phyloP scores from a whole-genome alignment of 2,329 filamentous ascomycete genomes.

The Claviceps spartinae region DNA sequence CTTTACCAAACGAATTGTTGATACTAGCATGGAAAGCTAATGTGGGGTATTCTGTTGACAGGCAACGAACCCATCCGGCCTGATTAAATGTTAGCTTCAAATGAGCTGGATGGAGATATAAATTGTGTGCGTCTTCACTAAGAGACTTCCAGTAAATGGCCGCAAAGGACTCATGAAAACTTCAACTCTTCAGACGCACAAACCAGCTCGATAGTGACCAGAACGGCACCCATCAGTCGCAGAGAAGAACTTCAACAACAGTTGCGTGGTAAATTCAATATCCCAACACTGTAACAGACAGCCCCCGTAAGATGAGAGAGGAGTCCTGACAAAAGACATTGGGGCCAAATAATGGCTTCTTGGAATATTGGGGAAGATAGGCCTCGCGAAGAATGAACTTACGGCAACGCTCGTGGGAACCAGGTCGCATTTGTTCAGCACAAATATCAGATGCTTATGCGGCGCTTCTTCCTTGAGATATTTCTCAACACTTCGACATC shows the following conservation, averaged over 20 bases:
- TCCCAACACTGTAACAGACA: conserved; percentile 99
- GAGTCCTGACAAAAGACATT: conserved; percentile 77
- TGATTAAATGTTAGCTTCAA: conserved; percentile 24
- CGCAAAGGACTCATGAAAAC: conserved; percentile 46
- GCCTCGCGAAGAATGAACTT: conserved; percentile 39
- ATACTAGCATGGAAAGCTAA: conserved; percentile 90
- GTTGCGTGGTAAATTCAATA: conserved; percentile 49
- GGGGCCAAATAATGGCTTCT: conserved; percentile 28
- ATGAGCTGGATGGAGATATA: conserved; percentile 1
- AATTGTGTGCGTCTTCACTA: conserved; percentile 92
- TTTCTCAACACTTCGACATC: conserved; percentile 68
- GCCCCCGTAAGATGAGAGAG: conserved; percentile 59
- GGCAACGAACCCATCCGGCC: conserved; percentile 82
- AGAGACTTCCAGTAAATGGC: conserved; percentile 69
- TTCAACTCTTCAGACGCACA: conserved; percentile 97
- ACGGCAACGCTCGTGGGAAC: conserved; percentile 88
- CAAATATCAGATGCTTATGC: conserved; percentile 69
- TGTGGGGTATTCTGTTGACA: conserved; percentile 87
- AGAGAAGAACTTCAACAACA: conserved; percentile 20
- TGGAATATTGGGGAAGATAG: conserved; percentile 4
- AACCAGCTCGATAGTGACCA: conserved; percentile 66
- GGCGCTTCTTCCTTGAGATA: conserved; percentile 87
- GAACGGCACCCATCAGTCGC: conserved; percentile 72
- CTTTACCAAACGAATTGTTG: conserved; percentile 94
- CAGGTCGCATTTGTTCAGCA: conserved; percentile 49